Base-by-base conservation (phyloP, 1,284 basidiomycete species). In the Coniferiporia sulphurascens region DNA sequence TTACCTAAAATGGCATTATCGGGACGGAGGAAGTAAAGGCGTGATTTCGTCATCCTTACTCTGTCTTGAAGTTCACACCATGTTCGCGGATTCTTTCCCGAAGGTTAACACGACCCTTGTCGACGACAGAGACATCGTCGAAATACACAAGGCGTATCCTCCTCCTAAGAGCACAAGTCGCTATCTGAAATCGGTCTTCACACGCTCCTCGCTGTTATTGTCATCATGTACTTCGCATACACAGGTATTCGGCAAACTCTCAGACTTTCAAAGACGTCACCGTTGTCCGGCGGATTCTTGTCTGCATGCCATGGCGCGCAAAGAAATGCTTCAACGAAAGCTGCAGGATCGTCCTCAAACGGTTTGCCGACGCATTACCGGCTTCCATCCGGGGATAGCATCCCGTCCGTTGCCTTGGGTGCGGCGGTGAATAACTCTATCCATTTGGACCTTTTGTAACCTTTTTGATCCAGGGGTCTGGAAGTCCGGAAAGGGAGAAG, bases 351-450 rank as follows among this genome's bases (percentile, higher is more conserved):
- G 15, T 63, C 68, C 55, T 55, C 60, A 48, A 27, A 67, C 56
- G 51, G 52, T 38, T 69, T 86, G 13, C 80, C 81, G 0, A 73
- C 71, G 5, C 74, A 83, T 68, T 84, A 76, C 66, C 77, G 74
- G 0, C 72, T 87, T 12, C 81, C 82, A 4, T 84, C 82, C 21
- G 85, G 85, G 0, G 80, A 85, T 63, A 74, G 76, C 62, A 86
- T 87, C 46, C 85, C 85, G 0, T 76, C 79, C 10, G 76, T 86
- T 50, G 84, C 84, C 9, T 74, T 86, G 34, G 82, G 83, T 82
- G 70, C 48, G 69, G 55, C 44, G 15, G 38, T 13, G 22, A 34
- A 22, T n/a, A 38, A 44, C 13, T 46, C 13, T 35, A 17, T 7
- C 17, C 12, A 3, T 8, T 50, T 22, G 19, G 44, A 48, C 19